Base-by-base conservation (phyloP, 805 yeast genomes). In the Debaryomyces hansenii region DNA sequence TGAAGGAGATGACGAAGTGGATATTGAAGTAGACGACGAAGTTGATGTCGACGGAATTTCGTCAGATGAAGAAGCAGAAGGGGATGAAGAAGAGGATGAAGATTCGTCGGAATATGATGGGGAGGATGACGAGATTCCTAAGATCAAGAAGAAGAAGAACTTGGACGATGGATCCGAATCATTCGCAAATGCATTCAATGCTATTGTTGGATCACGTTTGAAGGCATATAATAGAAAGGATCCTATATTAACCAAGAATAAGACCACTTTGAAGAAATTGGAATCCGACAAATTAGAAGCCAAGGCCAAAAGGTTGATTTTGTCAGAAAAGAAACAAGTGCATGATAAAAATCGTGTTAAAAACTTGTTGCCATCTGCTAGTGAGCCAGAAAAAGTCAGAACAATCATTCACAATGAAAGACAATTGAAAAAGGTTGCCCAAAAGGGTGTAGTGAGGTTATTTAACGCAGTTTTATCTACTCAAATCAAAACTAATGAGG, bases 221-320 rank as follows among this genome's bases (percentile, higher is more conserved):
- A 94, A 94, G 63, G 95, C 96, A 0, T 87, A 92, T 57, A 90
- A 87, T 59, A 77, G 97, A 60, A 79, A 79, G 38, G 96, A 91
- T 63, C 99, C 99, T 2, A 88, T 92, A 46, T 76, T 92, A 68
- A 91, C 92, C 6, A 83, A 98, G 67, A 87, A 87, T 59, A 87
- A 85, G 54, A 74, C 78, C 36, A 79, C 84, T 0, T 50, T 83
- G 42, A 85, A 84, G 67, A 84, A 87, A 54, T 77, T 87, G 46
- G 97, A 91, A 55, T 78, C 83, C 28, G 89, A 87, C 42, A 87
- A 86, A 59, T 71, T 94, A 39, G 97, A 92, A 56, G 79, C 81
- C 49, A 87, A 90, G 63, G 98, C 97, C 9, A 83, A 81, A 58
- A 76, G 85, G 53, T 80, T 83, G 16, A 50, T 92, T 14, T 66